phyloP scores from a whole-genome alignment of 805 yeast species.

The Vanderwaltozyma verrucispora region DNA sequence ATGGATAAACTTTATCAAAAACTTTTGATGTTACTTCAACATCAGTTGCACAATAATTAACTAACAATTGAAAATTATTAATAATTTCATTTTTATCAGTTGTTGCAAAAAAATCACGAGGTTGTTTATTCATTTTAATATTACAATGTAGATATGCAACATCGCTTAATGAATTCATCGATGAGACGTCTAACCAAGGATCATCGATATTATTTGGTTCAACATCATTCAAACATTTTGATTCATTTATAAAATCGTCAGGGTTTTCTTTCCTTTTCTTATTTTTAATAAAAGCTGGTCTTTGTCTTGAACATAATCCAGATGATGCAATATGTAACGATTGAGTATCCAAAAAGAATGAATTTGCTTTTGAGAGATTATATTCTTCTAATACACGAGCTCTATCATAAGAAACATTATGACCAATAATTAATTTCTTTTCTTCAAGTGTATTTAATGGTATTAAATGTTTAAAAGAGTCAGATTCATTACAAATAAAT shows the following conservation, averaged over 20 bases:
- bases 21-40: conserved; percentile 67
- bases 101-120: conserved; percentile 54
- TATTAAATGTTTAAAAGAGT: conserved; percentile 50
- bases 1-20: conserved; percentile 57
- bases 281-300: conserved; percentile 65
- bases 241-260: no score
- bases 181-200: conserved; percentile 78
- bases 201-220: conserved; percentile 33
- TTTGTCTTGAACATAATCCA: conserved; percentile 89
- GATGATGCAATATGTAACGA: conserved; percentile 81
- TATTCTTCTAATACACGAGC: conserved; percentile 83
- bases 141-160: conserved; percentile 75
- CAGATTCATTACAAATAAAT: conserved; percentile 46
- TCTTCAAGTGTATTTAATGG: conserved; percentile 50
- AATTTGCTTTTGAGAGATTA: conserved; percentile 49
- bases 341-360: conserved; percentile 84
- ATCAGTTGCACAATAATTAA: conserved; percentile 79
- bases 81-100: conserved; percentile 43
- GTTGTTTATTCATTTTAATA: conserved; percentile 51
- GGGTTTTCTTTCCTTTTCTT: conserved; percentile 30
- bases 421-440: conserved; percentile 69
- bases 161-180: conserved; percentile 69
- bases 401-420: conserved; percentile 84
- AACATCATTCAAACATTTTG: conserved; percentile 7
- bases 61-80: conserved; percentile 47